Evolutionary conservation across 306 rosid genomes (phyloP), one percentile per base, ranked within the genome.

Genomic region (Rosa lucieae): DNA sequence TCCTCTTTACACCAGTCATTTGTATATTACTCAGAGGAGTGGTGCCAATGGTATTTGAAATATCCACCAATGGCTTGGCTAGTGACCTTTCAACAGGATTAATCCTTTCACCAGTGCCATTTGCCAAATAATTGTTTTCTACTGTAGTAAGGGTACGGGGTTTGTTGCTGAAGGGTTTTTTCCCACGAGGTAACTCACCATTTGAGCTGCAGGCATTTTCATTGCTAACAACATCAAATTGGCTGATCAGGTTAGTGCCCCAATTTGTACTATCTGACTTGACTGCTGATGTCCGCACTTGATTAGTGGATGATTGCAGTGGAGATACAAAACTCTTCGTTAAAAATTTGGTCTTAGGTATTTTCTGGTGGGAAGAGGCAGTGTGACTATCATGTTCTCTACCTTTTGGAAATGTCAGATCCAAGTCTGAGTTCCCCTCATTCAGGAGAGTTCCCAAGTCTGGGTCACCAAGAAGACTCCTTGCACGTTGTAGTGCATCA

Each of bases 401-500:
- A 62, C 80, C 77, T 71, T 83, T 77, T 21, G 83, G 69, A 77
- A 86, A 79, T 2, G 89, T 77, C 67, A 87, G 75, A 51, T 53
- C 40, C 7, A 82, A 46, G 66, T 80, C 79, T n/a, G 67, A 58
- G 67, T 86, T 89, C 74, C 77, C 86, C 76, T 83, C 94, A 66
- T 84, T 79, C 58, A 89, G 85, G 74, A 92, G 86, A 78, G 77
- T 83, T 42, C 93, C 97, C 58, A 92, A 80, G 59, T 92, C 99
- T 29, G 97, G 91, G 44, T 94, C 95, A 77, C 97, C 93, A 73
- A 94, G 99, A 85, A 94, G 95, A 80, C 82, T 86, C 85, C 87
- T 87, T 43, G 99, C 99, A 53, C 93, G 99, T 62, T 86, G 85
- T 39, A 94, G 74, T 15, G 99, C 99, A 72, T 86, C 89, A 69